Evolutionary conservation across 2,329 filamentous ascomycete species (phyloP).

Genomic region (Nigrospora oryzae): DNA sequence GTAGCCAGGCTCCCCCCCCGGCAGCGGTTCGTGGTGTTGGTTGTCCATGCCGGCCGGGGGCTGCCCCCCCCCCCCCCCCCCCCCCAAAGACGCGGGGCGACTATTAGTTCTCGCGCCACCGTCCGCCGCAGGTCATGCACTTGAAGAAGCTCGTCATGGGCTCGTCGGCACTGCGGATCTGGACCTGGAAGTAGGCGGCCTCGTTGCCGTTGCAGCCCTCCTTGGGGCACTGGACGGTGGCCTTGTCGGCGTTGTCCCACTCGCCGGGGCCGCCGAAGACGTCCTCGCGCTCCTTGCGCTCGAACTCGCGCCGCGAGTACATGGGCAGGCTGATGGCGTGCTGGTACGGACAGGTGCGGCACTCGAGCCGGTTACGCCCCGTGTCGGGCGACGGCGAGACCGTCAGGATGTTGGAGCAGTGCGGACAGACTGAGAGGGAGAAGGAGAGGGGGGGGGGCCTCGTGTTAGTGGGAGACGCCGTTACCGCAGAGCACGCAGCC

Average conservation of each 20-base stretch:
- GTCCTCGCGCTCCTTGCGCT: slow-evolving; percentile 79
- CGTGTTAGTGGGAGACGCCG: not conserved
- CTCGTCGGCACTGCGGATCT: slow-evolving; percentile 96
- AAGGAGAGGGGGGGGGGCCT: not conserved
- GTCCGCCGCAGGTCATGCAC: slow-evolving; percentile 59
- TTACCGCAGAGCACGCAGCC: too few relatives aligned
- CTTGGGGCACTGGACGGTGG: slow-evolving; percentile 71
- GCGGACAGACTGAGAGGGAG: slow-evolving; percentile 60
- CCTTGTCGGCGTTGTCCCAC: slow-evolving; percentile 88
- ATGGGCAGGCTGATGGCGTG: slow-evolving; percentile 71
- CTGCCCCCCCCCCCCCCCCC: too few relatives aligned
- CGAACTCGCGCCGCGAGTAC: slow-evolving; percentile 76
- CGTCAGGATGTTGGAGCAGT: slow-evolving; percentile 77
- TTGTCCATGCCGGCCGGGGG: too few relatives aligned
- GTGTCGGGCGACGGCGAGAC: slow-evolving; percentile 49
- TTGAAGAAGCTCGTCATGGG: slow-evolving; percentile 97
- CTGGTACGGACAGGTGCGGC: slow-evolving; percentile 90
- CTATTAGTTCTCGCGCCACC: slow-evolving; percentile 58
- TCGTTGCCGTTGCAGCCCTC: slow-evolving; percentile 72
- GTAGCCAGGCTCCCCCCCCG: too few relatives aligned
- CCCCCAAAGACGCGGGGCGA: too few relatives aligned
- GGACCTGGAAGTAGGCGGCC: slow-evolving; percentile 92
- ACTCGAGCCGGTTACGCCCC: slow-evolving; percentile 78
- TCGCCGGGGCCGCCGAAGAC: slow-evolving; percentile 82
- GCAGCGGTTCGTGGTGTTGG: too few relatives aligned